Percentiles rank a stretch among this genome's conserved stretches.
Conservation (phyloP, 2,329 filamentous ascomycete species). For the Lachnellula suecica region DNA sequence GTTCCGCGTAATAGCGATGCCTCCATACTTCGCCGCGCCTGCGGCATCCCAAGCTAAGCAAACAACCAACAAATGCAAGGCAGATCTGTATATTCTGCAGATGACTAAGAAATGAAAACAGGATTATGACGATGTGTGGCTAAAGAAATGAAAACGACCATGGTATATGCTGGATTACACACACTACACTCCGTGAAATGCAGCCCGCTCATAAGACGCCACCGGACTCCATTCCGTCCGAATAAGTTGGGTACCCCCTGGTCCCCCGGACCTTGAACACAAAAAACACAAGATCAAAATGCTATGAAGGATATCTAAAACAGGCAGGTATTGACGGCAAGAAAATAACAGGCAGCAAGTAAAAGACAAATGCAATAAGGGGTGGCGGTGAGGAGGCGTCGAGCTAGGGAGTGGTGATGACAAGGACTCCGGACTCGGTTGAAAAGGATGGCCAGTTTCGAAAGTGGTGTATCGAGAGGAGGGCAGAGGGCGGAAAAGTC, state of each 20-base stretch:
- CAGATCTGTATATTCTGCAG: neutral
- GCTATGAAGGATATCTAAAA: conserved; percentile 10
- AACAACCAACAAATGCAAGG: neutral
- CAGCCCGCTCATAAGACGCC: conserved; percentile 2
- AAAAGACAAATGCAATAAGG: neutral
- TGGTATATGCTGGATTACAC: conserved; percentile 36
- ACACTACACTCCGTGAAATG: conserved; percentile 5
- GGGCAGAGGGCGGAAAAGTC: neutral
- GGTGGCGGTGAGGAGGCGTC: neutral
- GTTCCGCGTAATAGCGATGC: neutral
- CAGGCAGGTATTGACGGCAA: conserved; percentile 3
- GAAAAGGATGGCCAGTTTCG: neutral
- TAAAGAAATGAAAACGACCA: conserved; percentile 35
- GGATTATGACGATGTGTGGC: conserved; percentile 41
- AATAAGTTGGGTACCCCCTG: neutral
- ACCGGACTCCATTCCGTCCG: neutral
- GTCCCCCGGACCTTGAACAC: neutral
- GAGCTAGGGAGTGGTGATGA: neutral
- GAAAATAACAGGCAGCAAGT: conserved; percentile 2
- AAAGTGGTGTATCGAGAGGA: neutral
- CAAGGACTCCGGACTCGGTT: neutral
- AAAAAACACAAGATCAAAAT: conserved; percentile 1
- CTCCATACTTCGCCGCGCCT: neutral
- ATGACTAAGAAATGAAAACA: conserved; percentile 35
- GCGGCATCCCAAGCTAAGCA: neutral